Conservation (phyloP, 371 early-diverging fungal species). For the Rhizomucor miehei region DNA sequence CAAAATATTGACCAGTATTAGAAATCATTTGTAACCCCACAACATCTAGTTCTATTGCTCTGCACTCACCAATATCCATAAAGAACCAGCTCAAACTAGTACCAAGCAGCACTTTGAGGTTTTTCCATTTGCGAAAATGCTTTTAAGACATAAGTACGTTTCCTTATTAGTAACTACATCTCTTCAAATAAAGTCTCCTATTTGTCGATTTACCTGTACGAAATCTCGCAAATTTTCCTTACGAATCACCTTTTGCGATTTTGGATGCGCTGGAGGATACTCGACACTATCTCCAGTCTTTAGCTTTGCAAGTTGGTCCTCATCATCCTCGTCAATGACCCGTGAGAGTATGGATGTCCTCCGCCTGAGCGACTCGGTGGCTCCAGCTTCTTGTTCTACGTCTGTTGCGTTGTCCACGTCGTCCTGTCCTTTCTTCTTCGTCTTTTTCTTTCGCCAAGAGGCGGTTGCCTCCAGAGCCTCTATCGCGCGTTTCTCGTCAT, state of each 20-base stretch:
- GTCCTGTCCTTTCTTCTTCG: background rate
- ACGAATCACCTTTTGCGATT: constrained; percentile 11
- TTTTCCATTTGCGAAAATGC: constrained; percentile 17
- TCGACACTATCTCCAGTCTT: no score
- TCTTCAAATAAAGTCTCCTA: no score
- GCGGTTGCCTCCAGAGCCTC: constrained; percentile 11
- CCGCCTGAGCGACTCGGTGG: no score
- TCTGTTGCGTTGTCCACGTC: background rate
- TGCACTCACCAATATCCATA: constrained; percentile 16
- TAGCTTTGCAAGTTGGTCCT: no score
- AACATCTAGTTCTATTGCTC: no score
- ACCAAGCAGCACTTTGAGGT: constrained; percentile 17
- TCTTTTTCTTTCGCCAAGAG: constrained; percentile 1
- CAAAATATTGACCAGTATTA: background rate
- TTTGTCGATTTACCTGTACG: no score
- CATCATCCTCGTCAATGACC: no score
- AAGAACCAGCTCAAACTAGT: constrained; percentile 19
- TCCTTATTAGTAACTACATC: no score
- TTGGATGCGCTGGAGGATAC: background rate
- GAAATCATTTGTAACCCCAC: no score
- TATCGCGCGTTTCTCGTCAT: constrained; percentile 35
- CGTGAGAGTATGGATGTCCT: no score
- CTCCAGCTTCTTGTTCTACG: no score
- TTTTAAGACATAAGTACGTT: background rate
- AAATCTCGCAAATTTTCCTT: constrained; percentile 15